Evolutionary conservation across 225 moss, liverwort and hornwort species (phyloP).

Genomic region (Rhytidiadelphus loreus): DNA sequence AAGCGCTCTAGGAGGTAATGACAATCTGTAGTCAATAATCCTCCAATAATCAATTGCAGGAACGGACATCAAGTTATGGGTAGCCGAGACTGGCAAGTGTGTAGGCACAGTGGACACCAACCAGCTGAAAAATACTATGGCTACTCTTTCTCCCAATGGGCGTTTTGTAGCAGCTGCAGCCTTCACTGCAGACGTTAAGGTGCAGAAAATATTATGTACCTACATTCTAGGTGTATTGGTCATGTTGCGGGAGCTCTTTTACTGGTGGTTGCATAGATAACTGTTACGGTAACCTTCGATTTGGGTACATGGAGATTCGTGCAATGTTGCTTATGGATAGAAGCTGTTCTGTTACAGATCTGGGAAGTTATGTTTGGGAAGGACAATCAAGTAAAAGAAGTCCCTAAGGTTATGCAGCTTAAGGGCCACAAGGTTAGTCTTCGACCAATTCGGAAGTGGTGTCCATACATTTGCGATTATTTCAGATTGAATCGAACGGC

Average conservation of each 20-base stretch:
- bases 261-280: background rate
- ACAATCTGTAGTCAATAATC: background rate
- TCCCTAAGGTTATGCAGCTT: slow-evolving; percentile 89
- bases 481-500: background rate
- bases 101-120: slow-evolving; percentile 92
- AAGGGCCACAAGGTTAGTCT: slow-evolving; percentile 88
- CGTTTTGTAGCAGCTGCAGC: slow-evolving; percentile 95
- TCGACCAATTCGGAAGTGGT: background rate
- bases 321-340: background rate
- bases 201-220: background rate
- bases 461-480: background rate
- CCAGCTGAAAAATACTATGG: slow-evolving; percentile 95
- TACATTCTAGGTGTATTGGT: background rate
- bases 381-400: slow-evolving; percentile 75
- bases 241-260: background rate
- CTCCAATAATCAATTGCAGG: slow-evolving; percentile 27
- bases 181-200: slow-evolving; percentile 99
- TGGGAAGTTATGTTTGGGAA: slow-evolving; percentile 94
- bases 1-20: background rate
- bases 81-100: slow-evolving; percentile 71
- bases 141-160: slow-evolving; percentile 75
- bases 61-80: slow-evolving; percentile 98
- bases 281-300: background rate
- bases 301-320: background rate
- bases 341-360: slow-evolving; percentile 36